Conservation (phyloP, 2,329 filamentous ascomycete species). For the Ophiosphaerella narmari region DNA sequence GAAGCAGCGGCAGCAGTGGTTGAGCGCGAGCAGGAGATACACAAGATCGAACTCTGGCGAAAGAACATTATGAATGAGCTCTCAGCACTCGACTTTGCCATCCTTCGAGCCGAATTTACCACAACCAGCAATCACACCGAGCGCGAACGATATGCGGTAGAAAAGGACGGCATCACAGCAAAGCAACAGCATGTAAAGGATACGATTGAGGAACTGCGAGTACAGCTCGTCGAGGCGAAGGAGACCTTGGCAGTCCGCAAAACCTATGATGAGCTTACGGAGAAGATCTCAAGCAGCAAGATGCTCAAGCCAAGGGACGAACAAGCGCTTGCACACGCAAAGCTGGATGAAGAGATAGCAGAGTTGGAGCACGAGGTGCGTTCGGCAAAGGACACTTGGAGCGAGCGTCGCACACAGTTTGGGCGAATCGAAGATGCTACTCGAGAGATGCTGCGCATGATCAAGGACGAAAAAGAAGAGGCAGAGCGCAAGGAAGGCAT, state of each 20-base stretch:
- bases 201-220: conserved; percentile 72
- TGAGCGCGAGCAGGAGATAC: conserved; percentile 56
- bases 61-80: conserved; percentile 89
- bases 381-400: conserved; percentile 81
- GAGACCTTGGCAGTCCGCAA: conserved; percentile 77
- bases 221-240: conserved; percentile 69
- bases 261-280: conserved; percentile 84
- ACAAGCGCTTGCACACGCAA: conserved; percentile 75
- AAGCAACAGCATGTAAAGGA: conserved; percentile 79
- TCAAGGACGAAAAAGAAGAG: conserved; percentile 94
- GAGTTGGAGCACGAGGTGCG: conserved; percentile 84
- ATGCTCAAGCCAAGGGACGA: conserved; percentile 83
- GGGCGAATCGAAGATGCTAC: conserved; percentile 88
- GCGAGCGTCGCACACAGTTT: conserved; percentile 83
- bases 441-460: conserved; percentile 80
- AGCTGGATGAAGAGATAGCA: conserved; percentile 84
- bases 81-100: conserved; percentile 81
- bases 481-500: conserved; percentile 81
- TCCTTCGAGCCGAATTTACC: conserved; percentile 86
- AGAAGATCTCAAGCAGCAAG: conserved; percentile 81
- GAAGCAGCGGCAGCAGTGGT: conserved; percentile 51
- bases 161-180: conserved; percentile 77
- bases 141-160: conserved; percentile 78
- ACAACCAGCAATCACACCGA: conserved; percentile 81
- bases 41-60: conserved; percentile 70